A percentile compares a stretch with the other conserved stretches of the same genome.
Conservation (phyloP, 2,329 filamentous ascomycete species). For the Pyricularia grisea region DNA sequence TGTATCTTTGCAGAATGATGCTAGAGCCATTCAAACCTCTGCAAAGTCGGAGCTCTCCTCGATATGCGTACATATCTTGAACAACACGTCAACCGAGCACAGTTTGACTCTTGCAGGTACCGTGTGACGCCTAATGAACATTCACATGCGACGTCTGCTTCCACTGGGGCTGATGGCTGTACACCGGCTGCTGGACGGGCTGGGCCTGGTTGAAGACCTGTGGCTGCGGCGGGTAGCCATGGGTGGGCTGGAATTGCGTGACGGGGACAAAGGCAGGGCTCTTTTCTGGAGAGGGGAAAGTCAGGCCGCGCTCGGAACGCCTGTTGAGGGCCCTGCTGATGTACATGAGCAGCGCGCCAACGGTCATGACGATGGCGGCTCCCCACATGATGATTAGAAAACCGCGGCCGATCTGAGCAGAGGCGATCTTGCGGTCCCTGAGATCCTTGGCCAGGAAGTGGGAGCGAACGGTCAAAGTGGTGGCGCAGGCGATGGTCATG, state of each 20-base stretch:
- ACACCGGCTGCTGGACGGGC: neutral
- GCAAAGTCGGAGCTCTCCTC: neutral
- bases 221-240: neutral
- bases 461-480: neutral
- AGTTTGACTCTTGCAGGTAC: neutral
- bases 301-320: neutral
- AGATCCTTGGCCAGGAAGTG: slow-evolving; percentile 1
- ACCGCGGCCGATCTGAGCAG: neutral
- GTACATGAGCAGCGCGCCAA: neutral
- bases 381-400: slow-evolving; percentile 1
- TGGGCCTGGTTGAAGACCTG: neutral
- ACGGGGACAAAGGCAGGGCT: neutral
- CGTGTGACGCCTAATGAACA: neutral
- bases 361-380: neutral
- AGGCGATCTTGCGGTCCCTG: neutral
- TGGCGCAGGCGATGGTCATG: neutral
- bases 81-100: neutral
- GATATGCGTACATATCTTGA: neutral
- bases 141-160: neutral
- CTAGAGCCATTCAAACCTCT: neutral
- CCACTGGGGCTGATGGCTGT: neutral
- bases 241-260: neutral
- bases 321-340: slow-evolving; percentile 2
- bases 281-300: neutral
- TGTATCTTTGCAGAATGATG: neutral